phyloP scores from a whole-genome alignment of 106 monocot species.

The Iris macrosiphon region DNA sequence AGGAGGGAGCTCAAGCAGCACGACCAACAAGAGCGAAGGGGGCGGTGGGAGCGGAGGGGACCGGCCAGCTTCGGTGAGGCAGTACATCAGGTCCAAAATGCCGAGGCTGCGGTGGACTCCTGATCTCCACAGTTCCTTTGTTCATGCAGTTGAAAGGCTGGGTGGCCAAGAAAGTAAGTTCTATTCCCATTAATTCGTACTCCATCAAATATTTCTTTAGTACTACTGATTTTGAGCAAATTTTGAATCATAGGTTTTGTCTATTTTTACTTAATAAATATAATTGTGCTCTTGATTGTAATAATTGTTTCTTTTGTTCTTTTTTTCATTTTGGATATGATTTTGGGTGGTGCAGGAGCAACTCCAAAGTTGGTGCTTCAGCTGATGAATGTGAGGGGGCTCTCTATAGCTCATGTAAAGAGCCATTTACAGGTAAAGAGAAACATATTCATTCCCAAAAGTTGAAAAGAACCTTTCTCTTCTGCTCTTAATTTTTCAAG shows the following conservation, averaged over 20 bases:
- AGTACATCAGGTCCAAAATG: slow-evolving; percentile 64
- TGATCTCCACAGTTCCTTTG: slow-evolving; percentile 59
- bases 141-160: slow-evolving; percentile 64
- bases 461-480: not conserved
- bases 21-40: slow-evolving; percentile 15
- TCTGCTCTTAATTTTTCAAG: not conserved
- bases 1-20: slow-evolving; percentile 1
- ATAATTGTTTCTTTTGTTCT: not conserved
- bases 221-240: no score
- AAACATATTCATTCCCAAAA: not conserved
- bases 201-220: not conserved
- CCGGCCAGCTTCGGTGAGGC: slow-evolving; percentile 35
- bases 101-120: slow-evolving; percentile 71
- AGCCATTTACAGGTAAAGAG: slow-evolving; percentile 43
- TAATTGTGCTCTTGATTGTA: not conserved
- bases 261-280: not conserved
- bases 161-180: slow-evolving; percentile 74
- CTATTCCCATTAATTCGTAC: not conserved
- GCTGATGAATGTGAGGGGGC: slow-evolving; percentile 50
- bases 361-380: slow-evolving; percentile 58
- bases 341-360: slow-evolving; percentile 30
- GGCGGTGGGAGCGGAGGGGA: slow-evolving; percentile 11
- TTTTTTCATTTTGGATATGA: not conserved
- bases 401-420: slow-evolving; percentile 52
- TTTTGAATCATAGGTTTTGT: no score